Conservation (phyloP, 371 early-diverging fungal genomes). For the Syncephalastrum racemosum region DNA sequence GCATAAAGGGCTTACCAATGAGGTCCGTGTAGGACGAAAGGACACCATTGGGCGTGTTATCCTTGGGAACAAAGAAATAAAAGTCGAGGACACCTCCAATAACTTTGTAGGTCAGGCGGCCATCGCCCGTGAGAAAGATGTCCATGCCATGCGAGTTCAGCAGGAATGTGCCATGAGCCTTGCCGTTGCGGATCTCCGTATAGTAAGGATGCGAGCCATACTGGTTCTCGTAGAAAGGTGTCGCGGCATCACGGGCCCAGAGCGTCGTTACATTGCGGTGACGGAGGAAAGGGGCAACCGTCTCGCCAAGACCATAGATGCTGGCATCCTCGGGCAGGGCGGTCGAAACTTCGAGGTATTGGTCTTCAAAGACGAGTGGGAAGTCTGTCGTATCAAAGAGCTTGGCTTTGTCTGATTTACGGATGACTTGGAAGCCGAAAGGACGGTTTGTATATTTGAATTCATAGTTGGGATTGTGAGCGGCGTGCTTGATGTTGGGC, state of each 20-base stretch:
- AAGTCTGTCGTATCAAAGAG: slow-evolving; percentile 62
- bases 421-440: slow-evolving; percentile 58
- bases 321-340: slow-evolving; percentile 54
- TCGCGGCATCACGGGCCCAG: slow-evolving; percentile 61
- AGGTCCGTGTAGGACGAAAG: slow-evolving; percentile 66
- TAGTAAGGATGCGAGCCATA: slow-evolving; percentile 77
- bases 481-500: slow-evolving; percentile 16
- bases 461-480: slow-evolving; percentile 33
- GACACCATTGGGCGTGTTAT: slow-evolving; percentile 51
- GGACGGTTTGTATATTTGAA: slow-evolving; percentile 50
- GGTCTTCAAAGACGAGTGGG: slow-evolving; percentile 66
- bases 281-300: slow-evolving; percentile 43
- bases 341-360: slow-evolving; percentile 65
- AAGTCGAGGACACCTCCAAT: slow-evolving; percentile 70
- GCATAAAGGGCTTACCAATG: slow-evolving; percentile 64
- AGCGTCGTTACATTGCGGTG: slow-evolving; percentile 33
- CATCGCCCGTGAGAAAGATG: slow-evolving; percentile 44
- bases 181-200: slow-evolving; percentile 62
- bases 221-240: slow-evolving; percentile 53
- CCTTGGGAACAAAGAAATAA: slow-evolving; percentile 59
- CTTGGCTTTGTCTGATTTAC: slow-evolving; percentile 46
- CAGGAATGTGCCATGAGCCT: slow-evolving; percentile 59
- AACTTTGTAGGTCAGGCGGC: slow-evolving; percentile 52
- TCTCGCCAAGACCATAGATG: slow-evolving; percentile 74
- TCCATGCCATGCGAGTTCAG: slow-evolving; percentile 78